phyloP scores from a whole-genome alignment of 148 eudicot species.

The Cornus kousa region DNA sequence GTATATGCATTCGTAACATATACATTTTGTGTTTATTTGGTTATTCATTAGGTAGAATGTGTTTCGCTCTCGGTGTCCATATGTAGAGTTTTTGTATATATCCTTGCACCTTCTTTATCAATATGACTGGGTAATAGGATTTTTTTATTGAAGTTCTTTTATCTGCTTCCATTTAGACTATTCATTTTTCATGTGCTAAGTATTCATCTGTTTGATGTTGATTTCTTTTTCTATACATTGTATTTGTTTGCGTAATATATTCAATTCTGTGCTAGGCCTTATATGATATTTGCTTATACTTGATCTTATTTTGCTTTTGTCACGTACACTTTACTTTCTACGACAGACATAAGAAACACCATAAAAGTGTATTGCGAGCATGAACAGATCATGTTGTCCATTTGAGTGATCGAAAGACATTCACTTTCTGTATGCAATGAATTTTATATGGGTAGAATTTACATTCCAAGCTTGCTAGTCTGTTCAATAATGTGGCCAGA shows the following conservation, averaged over 20 bases:
- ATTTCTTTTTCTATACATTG: background rate
- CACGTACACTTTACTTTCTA: background rate
- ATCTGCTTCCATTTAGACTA: background rate
- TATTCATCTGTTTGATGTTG: background rate
- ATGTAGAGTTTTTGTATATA: no score
- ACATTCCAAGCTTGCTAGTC: background rate
- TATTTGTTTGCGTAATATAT: background rate
- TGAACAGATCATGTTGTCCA: background rate
- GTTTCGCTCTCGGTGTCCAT: background rate
- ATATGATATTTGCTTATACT: background rate
- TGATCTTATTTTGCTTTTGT: background rate
- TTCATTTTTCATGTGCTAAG: background rate
- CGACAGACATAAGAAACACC: background rate
- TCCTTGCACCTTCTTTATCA: background rate
- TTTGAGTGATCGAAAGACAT: background rate
- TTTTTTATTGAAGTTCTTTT: no score
- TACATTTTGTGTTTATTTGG: background rate
- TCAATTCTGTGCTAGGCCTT: background rate
- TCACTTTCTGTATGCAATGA: conserved; percentile 1
- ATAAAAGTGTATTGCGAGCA: background rate
- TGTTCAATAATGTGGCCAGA: background rate
- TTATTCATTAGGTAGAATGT: no score
- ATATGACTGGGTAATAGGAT: background rate
- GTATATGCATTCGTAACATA: no score
- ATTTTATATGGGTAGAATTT: background rate